Percentiles rank a stretch among this genome's conserved stretches.
Conservation (phyloP, 2,329 filamentous ascomycete species). For the Pseudogymnoascus sp. region DNA sequence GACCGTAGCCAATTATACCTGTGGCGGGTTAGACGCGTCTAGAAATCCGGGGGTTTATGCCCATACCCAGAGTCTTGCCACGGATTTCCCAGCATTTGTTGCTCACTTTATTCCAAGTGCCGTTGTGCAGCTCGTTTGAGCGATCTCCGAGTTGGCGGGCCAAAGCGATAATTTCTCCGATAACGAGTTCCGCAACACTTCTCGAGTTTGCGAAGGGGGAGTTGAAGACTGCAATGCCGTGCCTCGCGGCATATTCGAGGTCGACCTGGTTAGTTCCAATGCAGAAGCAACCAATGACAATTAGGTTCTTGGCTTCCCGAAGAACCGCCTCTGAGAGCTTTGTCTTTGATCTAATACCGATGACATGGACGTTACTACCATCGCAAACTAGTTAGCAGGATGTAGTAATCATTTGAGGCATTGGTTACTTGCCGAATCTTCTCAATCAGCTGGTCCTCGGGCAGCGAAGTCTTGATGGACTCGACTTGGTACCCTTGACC, state of each 20-base stretch:
- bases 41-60: slow-evolving; percentile 6
- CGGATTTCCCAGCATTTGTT: slow-evolving; percentile 95
- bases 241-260: slow-evolving; percentile 70
- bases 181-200: slow-evolving; percentile 92
- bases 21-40: slow-evolving; percentile 12
- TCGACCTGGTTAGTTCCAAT: slow-evolving; percentile 97
- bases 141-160: slow-evolving; percentile 90
- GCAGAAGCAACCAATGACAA: slow-evolving; percentile 97
- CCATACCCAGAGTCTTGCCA: slow-evolving; percentile 81
- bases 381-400: slow-evolving; percentile 18
- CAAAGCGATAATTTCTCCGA: slow-evolving; percentile 84
- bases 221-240: slow-evolving; percentile 97
- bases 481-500: slow-evolving; percentile 95
- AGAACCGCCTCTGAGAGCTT: slow-evolving; percentile 83
- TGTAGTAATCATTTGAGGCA: background rate
- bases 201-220: slow-evolving; percentile 97
- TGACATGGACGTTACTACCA: slow-evolving; percentile 82
- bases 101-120: slow-evolving; percentile 97
- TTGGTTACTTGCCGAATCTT: slow-evolving; percentile 69
- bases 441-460: slow-evolving; percentile 89
- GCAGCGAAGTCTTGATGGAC: slow-evolving; percentile 76
- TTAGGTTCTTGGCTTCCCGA: slow-evolving; percentile 82
- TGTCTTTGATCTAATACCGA: slow-evolving; percentile 97
- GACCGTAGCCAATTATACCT: slow-evolving; percentile 93
- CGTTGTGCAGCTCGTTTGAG: slow-evolving; percentile 86